Evolutionary conservation across 2,329 filamentous ascomycete genomes (phyloP).

Genomic region (Seiridium cupressi): DNA sequence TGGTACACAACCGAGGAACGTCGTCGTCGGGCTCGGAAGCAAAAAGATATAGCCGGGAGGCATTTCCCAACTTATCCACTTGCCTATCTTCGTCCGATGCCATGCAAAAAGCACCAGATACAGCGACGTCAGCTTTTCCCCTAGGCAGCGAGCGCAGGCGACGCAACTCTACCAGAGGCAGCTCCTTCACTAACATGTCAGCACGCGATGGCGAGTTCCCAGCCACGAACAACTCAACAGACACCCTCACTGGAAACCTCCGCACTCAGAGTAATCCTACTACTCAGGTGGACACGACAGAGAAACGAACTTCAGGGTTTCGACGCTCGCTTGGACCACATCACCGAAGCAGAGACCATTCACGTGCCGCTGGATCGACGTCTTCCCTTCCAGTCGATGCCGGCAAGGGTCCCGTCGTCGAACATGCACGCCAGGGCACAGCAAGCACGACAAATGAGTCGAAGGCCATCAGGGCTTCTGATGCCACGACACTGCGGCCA

Average conservation of each 20-base stretch:
- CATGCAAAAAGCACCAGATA: background rate
- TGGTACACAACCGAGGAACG: background rate
- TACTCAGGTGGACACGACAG: background rate
- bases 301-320: background rate
- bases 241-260: background rate
- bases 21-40: background rate
- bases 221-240: background rate
- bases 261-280: background rate
- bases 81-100: background rate
- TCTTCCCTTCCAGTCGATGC: background rate
- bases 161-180: background rate
- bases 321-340: background rate
- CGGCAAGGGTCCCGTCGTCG: background rate
- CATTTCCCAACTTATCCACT: background rate
- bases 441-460: background rate
- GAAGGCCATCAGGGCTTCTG: background rate
- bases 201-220: background rate
- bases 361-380: background rate
- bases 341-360: too few species aligned
- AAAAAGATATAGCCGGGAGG: background rate
- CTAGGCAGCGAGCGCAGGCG: background rate
- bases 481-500: background rate
- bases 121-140: background rate
- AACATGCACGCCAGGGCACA: background rate
- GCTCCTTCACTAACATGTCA: background rate